Evolutionary conservation across 2,329 filamentous ascomycete genomes (phyloP).

Genomic region (Dothideomycetes sp.): DNA sequence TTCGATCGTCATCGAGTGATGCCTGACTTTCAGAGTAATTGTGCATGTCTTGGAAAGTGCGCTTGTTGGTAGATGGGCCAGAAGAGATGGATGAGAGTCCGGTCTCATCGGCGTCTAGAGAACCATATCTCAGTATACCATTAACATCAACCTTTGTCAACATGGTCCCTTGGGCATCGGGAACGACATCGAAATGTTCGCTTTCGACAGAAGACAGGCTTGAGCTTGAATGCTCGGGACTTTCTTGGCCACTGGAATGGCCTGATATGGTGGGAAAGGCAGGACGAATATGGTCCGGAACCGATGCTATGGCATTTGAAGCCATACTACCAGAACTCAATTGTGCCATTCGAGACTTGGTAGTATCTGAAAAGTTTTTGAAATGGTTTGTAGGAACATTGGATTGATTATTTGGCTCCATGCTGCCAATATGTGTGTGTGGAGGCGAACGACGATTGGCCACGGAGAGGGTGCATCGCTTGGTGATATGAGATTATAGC

Average conservation of each 20-base stretch:
- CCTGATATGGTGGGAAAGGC: constrained; percentile 1
- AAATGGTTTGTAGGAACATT: neutral
- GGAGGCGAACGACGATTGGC: constrained; percentile 5
- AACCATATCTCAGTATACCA: constrained; percentile 13
- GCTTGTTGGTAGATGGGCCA: constrained; percentile 12
- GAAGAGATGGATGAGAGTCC: constrained; percentile 16
- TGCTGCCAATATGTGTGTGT: constrained; percentile 10
- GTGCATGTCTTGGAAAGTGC: constrained; percentile 10
- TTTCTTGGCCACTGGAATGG: constrained; percentile 2
- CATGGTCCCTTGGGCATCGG: constrained; percentile 1
- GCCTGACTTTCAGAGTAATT: constrained; percentile 12
- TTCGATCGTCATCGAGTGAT: constrained; percentile 8
- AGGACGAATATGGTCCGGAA: constrained; percentile 1
- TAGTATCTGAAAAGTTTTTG: neutral
- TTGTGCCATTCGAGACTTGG: neutral
- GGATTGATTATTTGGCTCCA: constrained; percentile 1
- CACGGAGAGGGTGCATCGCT: constrained; percentile 5
- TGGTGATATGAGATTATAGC: neutral
- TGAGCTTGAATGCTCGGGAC: constrained; percentile 7
- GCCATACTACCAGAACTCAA: neutral
- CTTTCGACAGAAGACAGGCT: constrained; percentile 11
- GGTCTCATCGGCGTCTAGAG: constrained; percentile 15
- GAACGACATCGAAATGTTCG: constrained; percentile 6
- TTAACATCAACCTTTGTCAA: constrained; percentile 14
- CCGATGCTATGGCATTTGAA: neutral